Evolutionary conservation across 2,329 filamentous ascomycete species (phyloP), one percentile per base, ranked within the genome.

Genomic region (Metarhizium album): DNA sequence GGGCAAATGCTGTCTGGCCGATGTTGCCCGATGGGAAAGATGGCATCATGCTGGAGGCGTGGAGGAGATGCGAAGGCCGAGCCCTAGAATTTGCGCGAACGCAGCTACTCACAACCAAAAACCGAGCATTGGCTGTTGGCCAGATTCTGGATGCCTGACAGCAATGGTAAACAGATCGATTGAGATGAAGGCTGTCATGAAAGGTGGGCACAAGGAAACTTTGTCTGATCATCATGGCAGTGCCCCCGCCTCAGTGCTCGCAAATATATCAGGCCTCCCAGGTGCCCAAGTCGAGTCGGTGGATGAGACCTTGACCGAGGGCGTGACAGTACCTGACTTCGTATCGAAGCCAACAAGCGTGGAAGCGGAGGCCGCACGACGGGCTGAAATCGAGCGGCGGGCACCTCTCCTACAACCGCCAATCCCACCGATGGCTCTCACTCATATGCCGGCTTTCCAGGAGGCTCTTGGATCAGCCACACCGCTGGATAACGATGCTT

Each of bases 361-460:
- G 54, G 79, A 87, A 59, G 78, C 81, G 42, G 75, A 78, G 63
- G 76, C 78, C 50, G 74, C 72, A 52, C 77, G 85, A 54, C 80
- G 78, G 62, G 71, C 74, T 14, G 86, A 89, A 57, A 90, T 91
- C 59, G 84, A 90, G 64, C 76, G 76, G 48, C 79, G 85, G 27
- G 87, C 84, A 60, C 68, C 78, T 63, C 71, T 77, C 46, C 73
- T 91, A 46, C 67, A 82, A 31, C 86, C 86, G 24, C 83, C 86
- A 1, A 70, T 91, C 51, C 68, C 72, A 46, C 68, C 81, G 38
- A 74, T 73, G 56, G 72, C 86, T 42, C 71, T 90, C 52, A 75
- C 76, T 50, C 82, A 84, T 60, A 86, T 89, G 66, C 77, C 85
- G 45, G 82, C 85, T 1, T 91, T 89, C 64, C 80, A 84, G 60